Conservation (phyloP, 2,329 filamentous ascomycete genomes). For the Tolypocladium endophyticum region DNA sequence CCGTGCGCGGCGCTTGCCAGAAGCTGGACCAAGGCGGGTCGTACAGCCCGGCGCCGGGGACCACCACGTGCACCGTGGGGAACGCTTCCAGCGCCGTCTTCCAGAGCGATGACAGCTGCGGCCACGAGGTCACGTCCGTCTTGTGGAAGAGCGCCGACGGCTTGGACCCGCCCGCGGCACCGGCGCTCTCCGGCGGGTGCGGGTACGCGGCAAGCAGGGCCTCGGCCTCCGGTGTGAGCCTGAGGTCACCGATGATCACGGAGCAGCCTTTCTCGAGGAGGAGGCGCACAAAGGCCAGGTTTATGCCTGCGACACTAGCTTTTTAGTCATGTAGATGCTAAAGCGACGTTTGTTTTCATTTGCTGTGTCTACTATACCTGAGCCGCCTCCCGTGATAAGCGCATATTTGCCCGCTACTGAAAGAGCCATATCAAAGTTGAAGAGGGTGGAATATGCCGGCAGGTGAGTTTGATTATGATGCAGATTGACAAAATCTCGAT, state of each 20-base stretch:
- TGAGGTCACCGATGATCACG: slow-evolving; percentile 25
- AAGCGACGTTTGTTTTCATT: background rate
- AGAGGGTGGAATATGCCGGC: background rate
- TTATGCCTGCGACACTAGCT: slow-evolving; percentile 18
- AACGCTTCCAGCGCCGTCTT: slow-evolving; percentile 15
- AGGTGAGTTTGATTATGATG: background rate
- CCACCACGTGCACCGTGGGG: slow-evolving; percentile 22
- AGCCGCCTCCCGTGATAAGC: slow-evolving; percentile 21
- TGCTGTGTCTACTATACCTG: slow-evolving; percentile 4
- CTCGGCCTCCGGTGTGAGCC: slow-evolving; percentile 22
- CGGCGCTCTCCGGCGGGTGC: slow-evolving; percentile 5
- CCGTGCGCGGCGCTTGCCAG: slow-evolving; percentile 22
- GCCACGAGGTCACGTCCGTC: slow-evolving; percentile 26
- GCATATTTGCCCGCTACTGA: slow-evolving; percentile 17
- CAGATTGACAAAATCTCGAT: background rate
- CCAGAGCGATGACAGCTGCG: slow-evolving; percentile 20
- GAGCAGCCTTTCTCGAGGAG: slow-evolving; percentile 24
- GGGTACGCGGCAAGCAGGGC: slow-evolving; percentile 19
- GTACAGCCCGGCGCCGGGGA: slow-evolving; percentile 25
- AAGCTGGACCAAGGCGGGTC: slow-evolving; percentile 25
- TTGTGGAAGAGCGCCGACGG: slow-evolving; percentile 21
- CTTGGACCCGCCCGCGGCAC: slow-evolving; percentile 1
- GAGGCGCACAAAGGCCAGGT: slow-evolving; percentile 21
- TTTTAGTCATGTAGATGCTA: background rate
- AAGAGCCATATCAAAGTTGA: slow-evolving; percentile 4